Base-by-base conservation (phyloP, 2,329 filamentous ascomycete genomes). In the Hypoxylon sp. region DNA sequence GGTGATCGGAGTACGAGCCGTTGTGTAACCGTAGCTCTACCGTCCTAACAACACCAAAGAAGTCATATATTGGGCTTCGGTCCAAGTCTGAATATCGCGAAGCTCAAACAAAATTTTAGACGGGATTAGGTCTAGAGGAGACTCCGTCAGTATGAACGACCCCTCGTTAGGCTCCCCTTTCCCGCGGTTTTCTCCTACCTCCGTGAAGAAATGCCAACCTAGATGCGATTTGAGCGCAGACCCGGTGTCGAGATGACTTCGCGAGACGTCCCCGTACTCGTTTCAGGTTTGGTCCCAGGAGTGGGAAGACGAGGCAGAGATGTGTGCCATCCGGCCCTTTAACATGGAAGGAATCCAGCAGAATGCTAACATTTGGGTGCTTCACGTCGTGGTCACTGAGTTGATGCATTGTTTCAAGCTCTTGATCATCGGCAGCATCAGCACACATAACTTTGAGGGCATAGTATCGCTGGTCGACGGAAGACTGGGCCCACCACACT, bases 381-480 rank as follows among this genome's bases (percentile, higher is more conserved):
- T 43, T 10, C 17, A 43, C 7, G 9, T 5, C 19, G 38, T 7
- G 38, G 38, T 19, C 9, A 21, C 38, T 43, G 38, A 43, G 38
- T n/a, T 43, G 19, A 43, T 43, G n/a, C 17, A 21, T 43, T 19
- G 38, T 43, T 19, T 21, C 7, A 43, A 43, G 38, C 38, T 43
- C 38, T 43, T 43, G 38, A 43, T 43, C 38, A 43, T 43, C 38
- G 6, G 5, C 17, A 21, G 21, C 2, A 45, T 17, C 36, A 10
- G 48, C 28, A 17, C 25, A 50, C 38, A 43, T 43, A 21, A 43
- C 38, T 43, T 43, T 43, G 17, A 43, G 38, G 17, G 38, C 17
- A 43, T 43, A 43, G 17, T 43, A 43, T 21, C 9, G 17, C 38
- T 21, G 38, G 38, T 43, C 38, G 9, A 21, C 7, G 17, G 9